Conservation (phyloP, 768 basidiomycete genomes). For the Lyophyllum decastes region DNA sequence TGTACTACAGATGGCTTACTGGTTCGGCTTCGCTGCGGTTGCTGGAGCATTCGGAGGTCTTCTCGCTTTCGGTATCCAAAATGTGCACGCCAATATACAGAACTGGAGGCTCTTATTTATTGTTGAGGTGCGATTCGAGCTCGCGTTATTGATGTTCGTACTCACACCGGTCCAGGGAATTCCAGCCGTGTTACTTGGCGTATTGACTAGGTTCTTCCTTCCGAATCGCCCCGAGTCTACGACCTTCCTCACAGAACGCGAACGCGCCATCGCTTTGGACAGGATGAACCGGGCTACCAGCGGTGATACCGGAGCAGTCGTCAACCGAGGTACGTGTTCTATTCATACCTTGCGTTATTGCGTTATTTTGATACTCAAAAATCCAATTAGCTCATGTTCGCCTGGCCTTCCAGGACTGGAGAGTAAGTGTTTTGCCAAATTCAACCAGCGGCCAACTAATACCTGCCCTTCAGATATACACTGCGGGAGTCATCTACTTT, state of each 20-base stretch:
- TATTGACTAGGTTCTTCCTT: slow-evolving; percentile 54
- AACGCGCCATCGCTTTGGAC: slow-evolving; percentile 62
- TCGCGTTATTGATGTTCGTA: neutral
- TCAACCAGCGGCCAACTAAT: neutral
- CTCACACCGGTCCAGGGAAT: slow-evolving; percentile 46
- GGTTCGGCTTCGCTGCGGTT: slow-evolving; percentile 84
- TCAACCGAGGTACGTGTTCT: slow-evolving; percentile 54
- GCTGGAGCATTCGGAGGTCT: slow-evolving; percentile 87
- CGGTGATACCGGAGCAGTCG: slow-evolving; percentile 63
- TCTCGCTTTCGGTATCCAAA: slow-evolving; percentile 78
- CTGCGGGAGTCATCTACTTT: slow-evolving; percentile 75
- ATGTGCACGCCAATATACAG: slow-evolving; percentile 47
- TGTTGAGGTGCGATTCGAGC: slow-evolving; percentile 51
- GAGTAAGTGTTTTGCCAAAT: slow-evolving; percentile 42
- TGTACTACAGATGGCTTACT: slow-evolving; percentile 58
- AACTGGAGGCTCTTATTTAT: slow-evolving; percentile 73
- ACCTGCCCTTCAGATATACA: slow-evolving; percentile 47
- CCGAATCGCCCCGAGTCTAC: slow-evolving; percentile 77
- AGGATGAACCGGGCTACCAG: slow-evolving; percentile 68
- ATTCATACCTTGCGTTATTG: neutral
- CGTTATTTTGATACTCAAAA: neutral
- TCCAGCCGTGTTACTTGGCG: slow-evolving; percentile 64
- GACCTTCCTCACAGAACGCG: slow-evolving; percentile 49
- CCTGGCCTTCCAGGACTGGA: slow-evolving; percentile 73
- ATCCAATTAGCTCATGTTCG: slow-evolving; percentile 52